Evolutionary conservation across 1,284 basidiomycete species (phyloP), one percentile per base, ranked within the genome.

Genomic region (Apiotrichum akiyoshidainum): DNA sequence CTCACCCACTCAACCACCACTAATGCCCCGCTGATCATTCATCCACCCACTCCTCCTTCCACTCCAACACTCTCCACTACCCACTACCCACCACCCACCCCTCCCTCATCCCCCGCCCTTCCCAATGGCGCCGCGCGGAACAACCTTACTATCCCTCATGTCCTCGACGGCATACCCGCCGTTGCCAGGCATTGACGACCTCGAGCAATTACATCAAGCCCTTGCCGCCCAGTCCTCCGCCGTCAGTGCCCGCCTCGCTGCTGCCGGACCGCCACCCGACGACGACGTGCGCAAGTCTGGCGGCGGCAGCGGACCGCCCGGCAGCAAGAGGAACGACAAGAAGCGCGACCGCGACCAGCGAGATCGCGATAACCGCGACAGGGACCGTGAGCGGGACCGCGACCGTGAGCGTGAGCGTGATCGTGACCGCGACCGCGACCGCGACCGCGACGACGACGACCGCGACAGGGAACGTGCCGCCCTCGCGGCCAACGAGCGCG

Each of bases 111-210:
- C 39, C 14, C 6, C 51, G 1, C 39, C 12, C 8, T 13, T 11
- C 58, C 58, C 50, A 21, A 63, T 63, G 61, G 54, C 63, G 40
- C 57, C 64, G n/a, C 68, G 69, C 56, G 61, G 67, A 1, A 54
- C 65, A 22, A 60, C 60, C 11, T 52, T 74, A 19, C 59, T 68
- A 31, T 57, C 63, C 13, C 61, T 76, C 52, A 69, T 76, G 50
- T 56, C 65, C n/a, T 71, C 73, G 34, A 68, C 71, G 12, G 42
- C 67, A 9, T 77, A 75, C 47, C 72, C 70, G 53, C 75, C 81
- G 14, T 80, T 90, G 16, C 89, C 90, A 4, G 80, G 83, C 13
- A 83, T 85, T 22, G 84, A 87, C 57, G 89, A 90, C 50, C 84
- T 92, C 52, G 85, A 88, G 60, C 66, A 75, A 33, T 81, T 90